These are phyloP conservation scores for Diphasiastrum complanatum DNA, from an alignment of 83 land plant genomes.

Conservation along the genomic window DNA sequence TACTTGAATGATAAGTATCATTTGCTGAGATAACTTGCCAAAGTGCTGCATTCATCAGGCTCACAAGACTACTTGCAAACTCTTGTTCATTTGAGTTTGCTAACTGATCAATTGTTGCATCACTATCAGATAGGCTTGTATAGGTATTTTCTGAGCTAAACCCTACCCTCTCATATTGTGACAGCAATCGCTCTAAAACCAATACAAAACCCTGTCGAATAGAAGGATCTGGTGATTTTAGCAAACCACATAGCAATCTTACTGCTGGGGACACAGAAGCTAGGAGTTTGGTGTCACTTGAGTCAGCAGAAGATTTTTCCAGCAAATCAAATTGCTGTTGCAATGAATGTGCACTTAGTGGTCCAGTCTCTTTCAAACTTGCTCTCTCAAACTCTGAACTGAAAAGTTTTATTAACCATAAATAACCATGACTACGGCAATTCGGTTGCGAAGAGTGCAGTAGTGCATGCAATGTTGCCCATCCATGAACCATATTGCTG, in stretches of 20 bases:
- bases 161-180: slow-evolving; percentile 1
- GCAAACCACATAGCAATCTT: slow-evolving; percentile 66
- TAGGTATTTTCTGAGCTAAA: no score
- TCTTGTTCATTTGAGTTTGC: slow-evolving; percentile 41
- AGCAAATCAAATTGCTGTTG: slow-evolving; percentile 47
- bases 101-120: slow-evolving; percentile 16
- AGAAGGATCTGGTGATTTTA: slow-evolving; percentile 60
- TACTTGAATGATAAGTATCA: slow-evolving; percentile 81
- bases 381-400: slow-evolving; percentile 57
- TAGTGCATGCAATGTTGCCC: slow-evolving; percentile 65
- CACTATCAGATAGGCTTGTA: slow-evolving; percentile 21
- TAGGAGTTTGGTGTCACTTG: slow-evolving; percentile 24
- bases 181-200: slow-evolving; percentile 1
- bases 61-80: slow-evolving; percentile 58
- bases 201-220: slow-evolving; percentile 76
- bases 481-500: slow-evolving; percentile 50
- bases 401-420: slow-evolving; percentile 81
- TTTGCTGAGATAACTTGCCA: slow-evolving; percentile 64
- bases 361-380: slow-evolving; percentile 30
- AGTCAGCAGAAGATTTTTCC: slow-evolving; percentile 35
- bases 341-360: slow-evolving; percentile 42
- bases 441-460: slow-evolving; percentile 69
- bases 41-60: slow-evolving; percentile 73
- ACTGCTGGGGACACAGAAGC: slow-evolving; percentile 34
- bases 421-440: slow-evolving; percentile 78